Percentiles rank a stretch among this genome's conserved stretches.
Conservation (phyloP, 2,329 filamentous ascomycete genomes). For the Tolypocladium cylindrosporum region DNA sequence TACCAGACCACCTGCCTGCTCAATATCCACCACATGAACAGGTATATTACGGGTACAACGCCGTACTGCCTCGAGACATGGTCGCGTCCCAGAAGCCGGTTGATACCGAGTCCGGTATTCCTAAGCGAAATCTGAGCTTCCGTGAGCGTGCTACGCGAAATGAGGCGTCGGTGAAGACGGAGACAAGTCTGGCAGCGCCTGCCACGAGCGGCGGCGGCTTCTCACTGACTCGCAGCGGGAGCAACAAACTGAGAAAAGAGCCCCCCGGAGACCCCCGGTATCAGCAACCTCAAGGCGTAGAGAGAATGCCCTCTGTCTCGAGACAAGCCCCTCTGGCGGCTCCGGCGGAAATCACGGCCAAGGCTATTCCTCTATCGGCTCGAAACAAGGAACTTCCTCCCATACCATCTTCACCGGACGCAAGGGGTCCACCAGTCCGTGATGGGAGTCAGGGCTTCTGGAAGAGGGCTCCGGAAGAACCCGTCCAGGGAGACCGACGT, state of each 20-base stretch:
- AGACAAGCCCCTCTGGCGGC: background rate
- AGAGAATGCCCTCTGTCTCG: constrained; percentile 17
- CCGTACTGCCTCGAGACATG: constrained; percentile 11
- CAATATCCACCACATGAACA: background rate
- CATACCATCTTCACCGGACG: constrained; percentile 9
- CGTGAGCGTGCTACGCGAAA: constrained; percentile 45
- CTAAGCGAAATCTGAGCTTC: constrained; percentile 49
- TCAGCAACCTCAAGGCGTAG: constrained; percentile 29
- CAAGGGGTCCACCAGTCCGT: background rate
- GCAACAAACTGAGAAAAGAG: constrained; percentile 49
- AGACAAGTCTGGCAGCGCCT: constrained; percentile 14
- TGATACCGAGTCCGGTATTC: constrained; percentile 22
- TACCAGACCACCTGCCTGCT: background rate
- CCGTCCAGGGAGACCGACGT: constrained; percentile 12
- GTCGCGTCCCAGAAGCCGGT: constrained; percentile 6
- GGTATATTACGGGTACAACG: constrained; percentile 8
- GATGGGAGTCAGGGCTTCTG: background rate
- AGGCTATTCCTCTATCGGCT: constrained; percentile 7
- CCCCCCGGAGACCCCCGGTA: constrained; percentile 43
- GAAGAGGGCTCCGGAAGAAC: background rate
- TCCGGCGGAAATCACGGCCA: constrained; percentile 4
- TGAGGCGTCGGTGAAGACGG: constrained; percentile 24
- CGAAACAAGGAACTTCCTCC: constrained; percentile 23
- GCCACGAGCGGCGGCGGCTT: constrained; percentile 21
- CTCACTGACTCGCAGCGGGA: constrained; percentile 36